Evolutionary conservation across 2,329 filamentous ascomycete species (phyloP), one percentile per base, ranked within the genome.

Genomic region (Fusarium musae): DNA sequence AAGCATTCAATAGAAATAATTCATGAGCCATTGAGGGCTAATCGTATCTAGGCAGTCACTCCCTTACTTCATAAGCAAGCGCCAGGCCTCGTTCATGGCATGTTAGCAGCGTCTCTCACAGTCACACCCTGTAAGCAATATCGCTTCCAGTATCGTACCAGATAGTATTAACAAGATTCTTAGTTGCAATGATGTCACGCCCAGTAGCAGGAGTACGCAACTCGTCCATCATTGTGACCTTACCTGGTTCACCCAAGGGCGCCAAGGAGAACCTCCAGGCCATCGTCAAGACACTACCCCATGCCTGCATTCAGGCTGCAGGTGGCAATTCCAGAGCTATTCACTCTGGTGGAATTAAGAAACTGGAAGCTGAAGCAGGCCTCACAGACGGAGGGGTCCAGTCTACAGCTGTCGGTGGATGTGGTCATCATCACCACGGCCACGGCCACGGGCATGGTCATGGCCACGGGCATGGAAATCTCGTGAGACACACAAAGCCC

Each of bases 101-200:
- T 99, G 96, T 86, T 99, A 46, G 87, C 95, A 10, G 87, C 93
- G 26, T 98, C 96, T 2, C 85, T 97, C 21, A 86, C 90, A 47
- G 91, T 98, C 39, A 99, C 96, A 6, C 95, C 96, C 52, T 99
- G 95, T 97, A 85, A 85, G 93, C 83, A 47, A 28, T n/a, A 13
- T 26, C 28, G 15, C 11, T 23, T 39, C 23, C 26, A 19, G 32
- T 32, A 9, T 21, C 6, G 30, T 15, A 11, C 4, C 16, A 44
- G 36, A 12, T 13, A 60, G 32, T 69, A n/a, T 58, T 77, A 52
- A 74, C 42, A 42, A 54, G 75, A 82, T 63, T 82, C 53, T 10
- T 64, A 97, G 95, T 99, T 83, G 96, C 96, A 49, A 92, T 97
- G 85, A 99, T 99, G 96, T 93, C 96, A 58, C 90, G 96, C 50